phyloP scores from a whole-genome alignment of 2,329 filamentous ascomycete genomes.

The Thelonectria rubi region DNA sequence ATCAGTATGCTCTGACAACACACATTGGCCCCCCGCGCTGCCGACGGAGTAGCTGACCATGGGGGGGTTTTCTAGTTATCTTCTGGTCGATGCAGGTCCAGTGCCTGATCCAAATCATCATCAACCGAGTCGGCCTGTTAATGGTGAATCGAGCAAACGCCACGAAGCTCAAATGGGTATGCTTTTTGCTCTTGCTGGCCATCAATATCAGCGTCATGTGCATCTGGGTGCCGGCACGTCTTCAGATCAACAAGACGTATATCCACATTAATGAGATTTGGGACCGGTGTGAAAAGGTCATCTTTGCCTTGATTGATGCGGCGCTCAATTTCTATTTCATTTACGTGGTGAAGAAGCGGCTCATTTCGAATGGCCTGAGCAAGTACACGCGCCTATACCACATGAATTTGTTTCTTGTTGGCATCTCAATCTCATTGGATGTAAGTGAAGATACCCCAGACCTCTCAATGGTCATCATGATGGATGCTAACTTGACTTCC shows the following conservation, averaged over 20 bases:
- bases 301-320: constrained; percentile 58
- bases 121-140: constrained; percentile 59
- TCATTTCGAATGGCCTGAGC: constrained; percentile 57
- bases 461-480: background rate
- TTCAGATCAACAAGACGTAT: constrained; percentile 50
- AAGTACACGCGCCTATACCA: constrained; percentile 58
- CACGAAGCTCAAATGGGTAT: constrained; percentile 53
- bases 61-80: constrained; percentile 33
- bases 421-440: constrained; percentile 7
- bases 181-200: constrained; percentile 51
- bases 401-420: background rate
- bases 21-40: background rate
- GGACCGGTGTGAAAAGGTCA: constrained; percentile 59
- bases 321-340: constrained; percentile 58
- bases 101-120: constrained; percentile 61
- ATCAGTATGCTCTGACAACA: constrained; percentile 28
- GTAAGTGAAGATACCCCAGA: background rate
- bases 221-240: constrained; percentile 60
- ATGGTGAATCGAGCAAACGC: constrained; percentile 48
- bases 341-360: constrained; percentile 52
- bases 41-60: background rate
- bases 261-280: constrained; percentile 56
- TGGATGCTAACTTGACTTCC: background rate
- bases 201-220: constrained; percentile 60
- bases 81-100: constrained; percentile 49